A percentile compares a stretch with the other conserved stretches of the same genome.
These are phyloP conservation scores for Hordeum vulgare DNA, from an alignment of 176 grass and related monocot species.

Conservation along the genomic window MorexV3_pseudomolecules_assembly NC_058519.1:651864277-651864776, in stretches of 20 bases:
- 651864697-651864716: too few relatives aligned
- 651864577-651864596: slow-evolving; percentile 98
- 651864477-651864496: too few relatives aligned
- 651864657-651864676: too few relatives aligned
- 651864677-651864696: too few relatives aligned
- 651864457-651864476: too few relatives aligned
- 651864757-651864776: too few relatives aligned
- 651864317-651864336: too few relatives aligned
- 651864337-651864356: slow-evolving; percentile 97
- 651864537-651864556: slow-evolving; percentile 94
- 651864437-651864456: slow-evolving; percentile 25
- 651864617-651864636: not conserved
- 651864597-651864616: slow-evolving; percentile 23
- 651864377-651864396: slow-evolving; percentile 86
- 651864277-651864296: slow-evolving; percentile 8
- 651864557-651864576: slow-evolving; percentile 96
- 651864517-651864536: too few relatives aligned
- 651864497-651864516: too few relatives aligned
- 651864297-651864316: not conserved
- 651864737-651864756: too few relatives aligned
- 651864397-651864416: slow-evolving; percentile 91
- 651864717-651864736: too few relatives aligned
- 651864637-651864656: too few relatives aligned
- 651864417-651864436: slow-evolving; percentile 8
- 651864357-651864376: slow-evolving; percentile 89